These are phyloP conservation scores for Cryomyces minteri DNA, from an alignment of 495 filamentous ascomycete species.

Conservation along the genomic window DNA sequence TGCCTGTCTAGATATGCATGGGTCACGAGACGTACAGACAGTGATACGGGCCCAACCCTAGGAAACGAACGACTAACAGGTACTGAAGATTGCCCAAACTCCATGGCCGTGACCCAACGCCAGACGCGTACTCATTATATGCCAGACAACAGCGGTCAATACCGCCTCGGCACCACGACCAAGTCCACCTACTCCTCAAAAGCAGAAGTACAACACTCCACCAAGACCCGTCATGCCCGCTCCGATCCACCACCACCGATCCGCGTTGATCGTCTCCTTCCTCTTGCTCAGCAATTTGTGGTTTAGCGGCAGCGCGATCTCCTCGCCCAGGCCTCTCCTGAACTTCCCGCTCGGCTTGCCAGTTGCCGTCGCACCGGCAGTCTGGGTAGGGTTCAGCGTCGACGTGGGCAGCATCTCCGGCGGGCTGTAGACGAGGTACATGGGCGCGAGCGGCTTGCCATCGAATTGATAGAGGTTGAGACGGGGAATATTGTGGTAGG, in stretches of 20 bases:
- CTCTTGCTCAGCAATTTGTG: slow-evolving; percentile 24
- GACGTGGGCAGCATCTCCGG: slow-evolving; percentile 61
- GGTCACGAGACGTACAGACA: too few species aligned
- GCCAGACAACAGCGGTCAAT: too few species aligned
- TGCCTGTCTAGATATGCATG: too few species aligned
- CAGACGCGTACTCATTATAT: too few species aligned
- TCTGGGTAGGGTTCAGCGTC: slow-evolving; percentile 40
- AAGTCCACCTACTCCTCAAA: slow-evolving; percentile 7
- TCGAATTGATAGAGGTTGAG: slow-evolving; percentile 49
- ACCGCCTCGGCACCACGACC: too few species aligned
- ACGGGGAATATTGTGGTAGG: slow-evolving; percentile 41
- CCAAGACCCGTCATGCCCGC: slow-evolving; percentile 47
- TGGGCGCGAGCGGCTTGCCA: slow-evolving; percentile 49
- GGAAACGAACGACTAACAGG: too few species aligned
- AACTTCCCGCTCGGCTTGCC: slow-evolving; percentile 16
- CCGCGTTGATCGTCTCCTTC: slow-evolving; percentile 31
- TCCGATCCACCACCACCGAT: slow-evolving; percentile 54
- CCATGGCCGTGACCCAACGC: too few species aligned
- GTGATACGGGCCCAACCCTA: too few species aligned
- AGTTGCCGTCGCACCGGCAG: slow-evolving; percentile 11
- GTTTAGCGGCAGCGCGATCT: slow-evolving; percentile 21
- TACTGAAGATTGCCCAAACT: too few species aligned
- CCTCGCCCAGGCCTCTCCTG: slow-evolving; percentile 18
- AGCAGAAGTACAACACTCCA: slow-evolving; percentile 29
- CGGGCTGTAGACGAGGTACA: slow-evolving; percentile 51